phyloP scores from a whole-genome alignment of 192 early-diverging fungal genomes.

The Lunasporangiospora selenospora region DNA sequence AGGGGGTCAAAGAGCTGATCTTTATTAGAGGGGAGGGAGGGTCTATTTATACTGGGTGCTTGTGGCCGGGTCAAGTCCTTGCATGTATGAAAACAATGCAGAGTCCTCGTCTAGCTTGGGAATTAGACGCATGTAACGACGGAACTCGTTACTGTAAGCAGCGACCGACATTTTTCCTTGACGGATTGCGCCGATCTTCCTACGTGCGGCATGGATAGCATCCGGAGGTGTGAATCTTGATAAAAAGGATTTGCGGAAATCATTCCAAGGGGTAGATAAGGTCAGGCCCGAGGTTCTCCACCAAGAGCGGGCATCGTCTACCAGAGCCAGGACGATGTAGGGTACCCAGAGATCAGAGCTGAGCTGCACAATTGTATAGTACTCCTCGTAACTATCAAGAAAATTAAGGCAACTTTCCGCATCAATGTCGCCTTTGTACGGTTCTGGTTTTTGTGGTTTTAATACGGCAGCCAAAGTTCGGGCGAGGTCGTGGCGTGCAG shows the following conservation, averaged over 20 bases:
- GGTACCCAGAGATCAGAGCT: not conserved
- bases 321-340: not conserved
- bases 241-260: not conserved
- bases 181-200: not conserved
- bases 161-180: not conserved
- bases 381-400: conserved; percentile 3
- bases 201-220: not conserved
- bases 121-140: not conserved
- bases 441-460: conserved; percentile 9
- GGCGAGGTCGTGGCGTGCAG: not conserved
- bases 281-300: conserved; percentile 5
- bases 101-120: too few relatives aligned
- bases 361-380: conserved; percentile 2
- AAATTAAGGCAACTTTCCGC: conserved; percentile 7
- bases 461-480: not conserved
- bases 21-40: too few relatives aligned
- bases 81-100: too few relatives aligned
- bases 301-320: not conserved
- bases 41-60: too few relatives aligned
- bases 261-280: not conserved
- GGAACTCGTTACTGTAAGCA: not conserved
- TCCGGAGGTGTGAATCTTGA: conserved; percentile 2
- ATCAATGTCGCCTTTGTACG: not conserved
- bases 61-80: too few relatives aligned
- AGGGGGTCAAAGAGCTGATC: too few relatives aligned